Percentiles rank a stretch among this genome's conserved stretches.
phyloP scores from a whole-genome alignment of 2,329 filamentous ascomycete genomes.

The Cryphonectria carpinicola region DNA sequence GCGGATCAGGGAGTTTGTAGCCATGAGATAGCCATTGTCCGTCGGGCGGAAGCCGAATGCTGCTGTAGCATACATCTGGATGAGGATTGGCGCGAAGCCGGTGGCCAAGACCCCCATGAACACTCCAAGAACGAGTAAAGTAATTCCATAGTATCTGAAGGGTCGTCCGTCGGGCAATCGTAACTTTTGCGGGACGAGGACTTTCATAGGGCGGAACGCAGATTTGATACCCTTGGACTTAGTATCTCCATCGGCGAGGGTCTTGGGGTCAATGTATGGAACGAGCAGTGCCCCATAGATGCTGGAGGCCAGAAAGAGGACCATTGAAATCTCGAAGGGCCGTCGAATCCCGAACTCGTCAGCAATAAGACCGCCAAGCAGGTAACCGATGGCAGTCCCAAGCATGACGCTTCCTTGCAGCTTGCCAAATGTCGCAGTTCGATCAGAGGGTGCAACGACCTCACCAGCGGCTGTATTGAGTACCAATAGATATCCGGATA shows the following conservation, averaged over 20 bases:
- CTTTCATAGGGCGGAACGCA: conserved; percentile 63
- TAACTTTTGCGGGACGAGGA: conserved; percentile 63
- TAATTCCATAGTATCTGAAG: conserved; percentile 61
- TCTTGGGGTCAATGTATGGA: no score
- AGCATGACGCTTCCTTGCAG: conserved; percentile 70
- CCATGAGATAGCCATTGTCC: conserved; percentile 60
- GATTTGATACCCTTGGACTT: conserved; percentile 40
- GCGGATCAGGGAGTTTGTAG: no score
- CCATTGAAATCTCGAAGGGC: no score
- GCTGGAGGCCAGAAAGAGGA: no score
- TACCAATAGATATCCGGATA: no score
- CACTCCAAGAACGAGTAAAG: conserved; percentile 67
- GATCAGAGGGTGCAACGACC: conserved; percentile 25
- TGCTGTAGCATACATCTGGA: conserved; percentile 63
- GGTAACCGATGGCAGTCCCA: conserved; percentile 64
- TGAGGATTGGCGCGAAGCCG: conserved; percentile 66
- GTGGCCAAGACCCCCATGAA: conserved; percentile 72
- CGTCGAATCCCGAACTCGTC: conserved; percentile 40
- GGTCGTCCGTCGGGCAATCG: conserved; percentile 53
- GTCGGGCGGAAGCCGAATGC: conserved; percentile 58
- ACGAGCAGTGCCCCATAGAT: no score
- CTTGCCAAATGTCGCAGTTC: conserved; percentile 67
- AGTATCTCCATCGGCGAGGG: no score
- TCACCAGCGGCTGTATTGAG: no score
- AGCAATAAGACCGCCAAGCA: conserved; percentile 66